Base-by-base conservation (phyloP, 495 filamentous ascomycete genomes). In the Margaritispora aquatica region DNA sequence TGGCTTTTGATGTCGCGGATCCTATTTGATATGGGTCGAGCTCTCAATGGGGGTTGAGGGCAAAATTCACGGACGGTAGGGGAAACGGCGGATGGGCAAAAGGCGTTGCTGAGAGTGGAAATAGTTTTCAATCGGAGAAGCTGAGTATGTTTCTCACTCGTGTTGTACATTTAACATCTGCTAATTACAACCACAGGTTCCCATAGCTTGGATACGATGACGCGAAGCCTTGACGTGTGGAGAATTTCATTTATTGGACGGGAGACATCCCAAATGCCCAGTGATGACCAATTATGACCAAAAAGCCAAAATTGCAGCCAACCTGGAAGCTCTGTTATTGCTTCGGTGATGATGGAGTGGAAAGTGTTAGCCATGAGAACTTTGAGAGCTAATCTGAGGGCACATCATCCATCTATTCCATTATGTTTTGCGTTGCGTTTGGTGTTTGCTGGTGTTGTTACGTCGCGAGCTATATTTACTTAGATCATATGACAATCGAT, bases 241-340 rank as follows among this genome's bases (percentile, higher is more conserved):
- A 17, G 23, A 23, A 38, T 49, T 50, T 54, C 48, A 27, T 51
- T 49, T 51, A 22, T 52, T 29, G 38, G 38, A 44, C 11, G 38
- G 38, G 38, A 52, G 27, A 51, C 48, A 19, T 52, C 27, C 24
- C 24, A 17, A 2, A 9, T 36, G 64, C 78, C 77, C 77, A 56
- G 70, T 83, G 80, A 83, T 83, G 80, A 83, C 70, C 66, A 77
- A 77, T 34, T 5, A 74, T 74, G 64, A 71, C 77, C 79, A 80
- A 80, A 80, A 83, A 81, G 79, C 80, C 80, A 81, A 81, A 83
- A 78, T 81, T 81, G 80, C 74, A 83, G 78, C 69, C 63, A 76
- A 81, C 71, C 78, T 61, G 69, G 73, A 44, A 46, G 51, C 55
- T 52, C 54, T 53, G 38, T 24, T 47, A n/a, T 51, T 62, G 47